Percentiles rank a stretch among this genome's conserved stretches.
Evolutionary conservation across 108 stramenopile genomes (phyloP).

Genomic region (Bacterosira constricta): DNA sequence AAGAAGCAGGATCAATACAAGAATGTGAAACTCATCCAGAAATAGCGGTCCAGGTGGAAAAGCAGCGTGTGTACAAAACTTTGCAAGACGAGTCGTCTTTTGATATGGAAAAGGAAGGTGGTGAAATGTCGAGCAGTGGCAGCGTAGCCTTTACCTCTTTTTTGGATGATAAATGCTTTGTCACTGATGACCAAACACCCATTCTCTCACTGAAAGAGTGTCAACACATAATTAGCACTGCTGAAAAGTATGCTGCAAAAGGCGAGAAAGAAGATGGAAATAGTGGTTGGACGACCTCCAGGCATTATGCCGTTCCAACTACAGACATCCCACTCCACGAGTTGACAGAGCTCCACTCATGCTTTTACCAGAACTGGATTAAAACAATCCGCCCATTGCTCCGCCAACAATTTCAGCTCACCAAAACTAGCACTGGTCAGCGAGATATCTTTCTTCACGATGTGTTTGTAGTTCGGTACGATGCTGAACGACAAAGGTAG

Average conservation of each 20-base stretch:
- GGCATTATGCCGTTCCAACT: slow-evolving; percentile 97
- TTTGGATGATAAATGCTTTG: slow-evolving; percentile 40
- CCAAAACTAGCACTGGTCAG: slow-evolving; percentile 1
- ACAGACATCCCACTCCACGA: slow-evolving; percentile 90
- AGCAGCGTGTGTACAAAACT: slow-evolving; percentile 59
- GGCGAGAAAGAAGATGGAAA: too few relatives aligned
- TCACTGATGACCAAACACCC: slow-evolving; percentile 38
- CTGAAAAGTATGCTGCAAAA: slow-evolving; percentile 33
- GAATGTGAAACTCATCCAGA: slow-evolving; percentile 49
- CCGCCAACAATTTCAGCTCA: slow-evolving; percentile 28
- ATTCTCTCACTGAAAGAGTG: slow-evolving; percentile 52
- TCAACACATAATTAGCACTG: slow-evolving; percentile 54
- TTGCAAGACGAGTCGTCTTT: slow-evolving; percentile 3
- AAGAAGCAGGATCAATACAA: slow-evolving; percentile 40
- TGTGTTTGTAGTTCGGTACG: slow-evolving; percentile 91
- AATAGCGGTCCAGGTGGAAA: slow-evolving; percentile 59
- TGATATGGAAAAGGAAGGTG: not conserved
- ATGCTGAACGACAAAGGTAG: slow-evolving; percentile 60
- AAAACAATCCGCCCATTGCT: slow-evolving; percentile 38
- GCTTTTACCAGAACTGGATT: slow-evolving; percentile 57
- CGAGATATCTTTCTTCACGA: slow-evolving; percentile 74
- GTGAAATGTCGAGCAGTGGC: not conserved
- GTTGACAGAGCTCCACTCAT: slow-evolving; percentile 51
- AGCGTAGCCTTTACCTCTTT: slow-evolving; percentile 13
- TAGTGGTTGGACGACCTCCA: slow-evolving; percentile 88